phyloP scores from a whole-genome alignment of 257 asterid species.

The Mentha longifolia region DNA sequence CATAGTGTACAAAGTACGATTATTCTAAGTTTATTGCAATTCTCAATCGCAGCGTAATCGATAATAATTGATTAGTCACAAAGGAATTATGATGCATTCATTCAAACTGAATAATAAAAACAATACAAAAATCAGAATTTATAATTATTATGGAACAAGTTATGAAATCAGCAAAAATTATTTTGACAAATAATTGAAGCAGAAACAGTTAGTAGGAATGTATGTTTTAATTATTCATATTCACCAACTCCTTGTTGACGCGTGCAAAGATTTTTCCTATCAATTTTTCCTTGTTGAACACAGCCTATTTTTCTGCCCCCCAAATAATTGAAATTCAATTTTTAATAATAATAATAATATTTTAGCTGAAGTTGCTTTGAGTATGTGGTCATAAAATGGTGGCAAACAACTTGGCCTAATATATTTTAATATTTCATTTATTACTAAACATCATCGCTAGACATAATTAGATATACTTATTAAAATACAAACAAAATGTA shows the following conservation, averaged over 20 bases:
- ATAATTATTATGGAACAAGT: no score
- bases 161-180: background rate
- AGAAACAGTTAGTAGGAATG: constrained; percentile 24
- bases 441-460: no score
- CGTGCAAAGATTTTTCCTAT: constrained; percentile 11
- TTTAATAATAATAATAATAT: constrained; percentile 12
- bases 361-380: constrained; percentile 21
- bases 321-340: constrained; percentile 7
- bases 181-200: constrained; percentile 28
- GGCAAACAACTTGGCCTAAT: background rate
- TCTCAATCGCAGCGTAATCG: background rate
- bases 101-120: background rate
- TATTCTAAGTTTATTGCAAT: background rate
- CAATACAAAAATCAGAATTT: background rate
- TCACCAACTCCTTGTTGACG: constrained; percentile 29
- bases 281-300: no score
- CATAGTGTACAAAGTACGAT: background rate
- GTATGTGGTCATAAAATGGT: constrained; percentile 22
- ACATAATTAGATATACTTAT: no score
- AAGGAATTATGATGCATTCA: background rate
- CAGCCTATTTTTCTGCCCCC: background rate
- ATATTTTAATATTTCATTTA: background rate
- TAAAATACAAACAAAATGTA: background rate
- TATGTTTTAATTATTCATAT: constrained; percentile 26
- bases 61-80: background rate